Evolutionary conservation across 2,329 filamentous ascomycete genomes (phyloP), one percentile per base, ranked within the genome.

Genomic region (Curvularia spicifera): DNA sequence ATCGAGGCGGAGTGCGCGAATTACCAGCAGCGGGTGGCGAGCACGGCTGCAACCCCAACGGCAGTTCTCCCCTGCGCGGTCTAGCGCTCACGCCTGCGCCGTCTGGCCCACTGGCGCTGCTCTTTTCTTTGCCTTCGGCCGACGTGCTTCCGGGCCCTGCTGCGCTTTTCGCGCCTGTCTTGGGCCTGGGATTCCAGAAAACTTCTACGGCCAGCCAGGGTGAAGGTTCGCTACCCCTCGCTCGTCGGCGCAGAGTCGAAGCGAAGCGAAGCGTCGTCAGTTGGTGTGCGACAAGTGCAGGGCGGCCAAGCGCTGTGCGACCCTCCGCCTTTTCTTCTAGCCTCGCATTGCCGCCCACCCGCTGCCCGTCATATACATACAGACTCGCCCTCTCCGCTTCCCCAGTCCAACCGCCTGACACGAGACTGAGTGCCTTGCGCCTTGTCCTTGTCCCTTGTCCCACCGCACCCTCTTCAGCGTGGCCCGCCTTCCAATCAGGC

Each of bases 301-400:
- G 55, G 47, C 56, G 42, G 42, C 55, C 61, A 61, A 61, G 63
- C 58, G 60, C 57, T 56, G 60, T 45, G 47, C 63, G 33, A 37
- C 46, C 64, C 63, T 69, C 67, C 67, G 66, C 67, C 59, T 70
- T 68, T 66, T 67, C 54, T 64, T 70, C 66, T 69, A 70, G 64
- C 64, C 46, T 42, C 48, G 57, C 57, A 59, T 64, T 63, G 47
- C 47, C 35, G 35, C 35, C 22, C 47, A 50, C 33, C 47, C 47
- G 35, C 33, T 39, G 18, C 26, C 53, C 28, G 48, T 42, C 51
- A 45, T 51, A 31, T 31, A 31, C 28, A 31, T 31, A 28, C 7
- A 31, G 3, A 45, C 28, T 33, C 24, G 33, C 29, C 47, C 50
- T 53, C 59, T 48, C 58, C 52, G 20, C 47, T 49, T 53, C 57